Percentiles rank a stretch among this genome's conserved stretches.
Conservation (phyloP, 2,329 filamentous ascomycete genomes). For the Hymenoscyphus infarciens region DNA sequence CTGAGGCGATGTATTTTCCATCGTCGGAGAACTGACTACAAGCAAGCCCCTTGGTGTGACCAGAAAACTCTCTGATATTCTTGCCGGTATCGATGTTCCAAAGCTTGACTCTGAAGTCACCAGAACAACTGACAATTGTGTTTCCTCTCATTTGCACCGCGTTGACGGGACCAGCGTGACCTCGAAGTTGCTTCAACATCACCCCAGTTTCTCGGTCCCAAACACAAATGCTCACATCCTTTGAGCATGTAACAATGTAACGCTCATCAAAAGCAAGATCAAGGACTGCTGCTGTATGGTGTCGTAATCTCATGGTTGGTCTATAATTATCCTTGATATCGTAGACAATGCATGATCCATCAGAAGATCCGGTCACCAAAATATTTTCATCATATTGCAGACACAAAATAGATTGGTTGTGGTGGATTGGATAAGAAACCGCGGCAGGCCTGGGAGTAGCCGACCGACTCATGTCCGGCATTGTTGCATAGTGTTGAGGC, state of each 20-base stretch:
- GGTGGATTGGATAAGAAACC: slow-evolving; percentile 62
- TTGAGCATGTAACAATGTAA: slow-evolving; percentile 95
- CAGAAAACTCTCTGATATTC: slow-evolving; percentile 84
- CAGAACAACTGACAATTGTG: slow-evolving; percentile 87
- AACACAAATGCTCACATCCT: slow-evolving; percentile 89
- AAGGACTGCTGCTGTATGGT: slow-evolving; percentile 83
- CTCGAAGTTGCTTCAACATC: slow-evolving; percentile 73
- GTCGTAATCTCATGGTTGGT: slow-evolving; percentile 72
- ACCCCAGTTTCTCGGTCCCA: slow-evolving; percentile 82
- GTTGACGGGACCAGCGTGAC: slow-evolving; percentile 90
- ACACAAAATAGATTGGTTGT: slow-evolving; percentile 90
- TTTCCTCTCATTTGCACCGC: slow-evolving; percentile 93
- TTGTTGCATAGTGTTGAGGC: slow-evolving; percentile 54
- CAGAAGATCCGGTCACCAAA: slow-evolving; percentile 91
- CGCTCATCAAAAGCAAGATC: slow-evolving; percentile 90
- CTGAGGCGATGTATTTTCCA: slow-evolving; percentile 86
- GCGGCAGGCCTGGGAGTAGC: slow-evolving; percentile 49
- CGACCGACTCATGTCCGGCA: slow-evolving; percentile 36
- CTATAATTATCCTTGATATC: slow-evolving; percentile 74
- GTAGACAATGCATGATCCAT: slow-evolving; percentile 88
- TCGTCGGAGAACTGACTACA: slow-evolving; percentile 97
- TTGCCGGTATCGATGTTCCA: slow-evolving; percentile 92
- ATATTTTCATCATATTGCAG: slow-evolving; percentile 92
- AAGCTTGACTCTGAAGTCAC: slow-evolving; percentile 87
- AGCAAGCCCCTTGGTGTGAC: slow-evolving; percentile 88